Percentiles rank a stretch among this genome's conserved stretches.
phyloP scores from a whole-genome alignment of 1,139 yeast species.

The Suhomyces bribrorum region DNA sequence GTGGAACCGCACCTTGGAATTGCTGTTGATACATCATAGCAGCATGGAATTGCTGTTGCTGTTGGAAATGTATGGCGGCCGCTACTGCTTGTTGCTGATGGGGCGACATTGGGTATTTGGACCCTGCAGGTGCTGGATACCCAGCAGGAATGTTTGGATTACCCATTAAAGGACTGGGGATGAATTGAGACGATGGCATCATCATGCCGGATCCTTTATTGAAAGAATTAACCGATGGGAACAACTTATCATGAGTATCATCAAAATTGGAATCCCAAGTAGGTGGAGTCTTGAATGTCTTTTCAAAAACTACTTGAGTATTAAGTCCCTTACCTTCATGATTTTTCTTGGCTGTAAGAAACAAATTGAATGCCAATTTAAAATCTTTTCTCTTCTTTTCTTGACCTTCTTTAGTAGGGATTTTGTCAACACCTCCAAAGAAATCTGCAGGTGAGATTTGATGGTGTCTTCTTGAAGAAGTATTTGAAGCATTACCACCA shows the following conservation, averaged over 20 bases:
- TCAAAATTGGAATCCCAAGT: conserved; percentile 71
- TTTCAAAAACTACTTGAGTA: conserved; percentile 43
- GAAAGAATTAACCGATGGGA: conserved; percentile 28
- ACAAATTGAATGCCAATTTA: conserved; percentile 57
- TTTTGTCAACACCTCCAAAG: conserved; percentile 49
- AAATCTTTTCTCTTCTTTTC: conserved; percentile 39
- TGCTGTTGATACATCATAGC: conserved; percentile 42
- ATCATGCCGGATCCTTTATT: conserved; percentile 21
- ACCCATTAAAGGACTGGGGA: conserved; percentile 38
- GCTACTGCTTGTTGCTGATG: conserved; percentile 27
- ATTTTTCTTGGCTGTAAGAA: conserved; percentile 42
- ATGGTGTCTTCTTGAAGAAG: conserved; percentile 36
- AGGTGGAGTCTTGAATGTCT: conserved; percentile 74
- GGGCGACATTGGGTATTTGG: conserved; percentile 23
- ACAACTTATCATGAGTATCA: conserved; percentile 50
- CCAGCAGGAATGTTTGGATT: conserved; percentile 22
- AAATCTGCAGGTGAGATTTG: conserved; percentile 47
- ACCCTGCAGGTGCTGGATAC: conserved; percentile 18
- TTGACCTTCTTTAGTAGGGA: conserved; percentile 49
- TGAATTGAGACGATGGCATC: conserved; percentile 30
- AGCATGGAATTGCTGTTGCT: conserved; percentile 39
- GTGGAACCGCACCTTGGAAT: conserved; percentile 30
- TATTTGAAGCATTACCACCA: conserved; percentile 17
- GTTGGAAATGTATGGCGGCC: conserved; percentile 31
- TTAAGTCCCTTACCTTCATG: conserved; percentile 31